phyloP scores from a whole-genome alignment of 148 eudicot genomes.

The Camellia granthamiana region DNA sequence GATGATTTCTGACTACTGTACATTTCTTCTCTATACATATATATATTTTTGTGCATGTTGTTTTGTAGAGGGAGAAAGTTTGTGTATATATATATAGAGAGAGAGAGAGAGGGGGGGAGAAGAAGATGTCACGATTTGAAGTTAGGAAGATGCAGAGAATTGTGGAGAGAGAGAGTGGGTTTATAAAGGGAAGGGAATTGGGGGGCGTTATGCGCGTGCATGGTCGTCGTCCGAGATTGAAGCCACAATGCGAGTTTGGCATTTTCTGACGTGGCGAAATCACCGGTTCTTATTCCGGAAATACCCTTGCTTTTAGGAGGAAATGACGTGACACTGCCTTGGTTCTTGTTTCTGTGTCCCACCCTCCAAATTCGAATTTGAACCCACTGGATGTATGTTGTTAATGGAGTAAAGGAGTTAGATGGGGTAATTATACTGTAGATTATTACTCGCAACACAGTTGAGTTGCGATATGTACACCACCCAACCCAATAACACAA shows the following conservation, averaged over 20 bases:
- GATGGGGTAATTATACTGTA: too few relatives aligned
- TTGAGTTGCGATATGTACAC: too few relatives aligned
- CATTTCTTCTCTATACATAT: conserved; percentile 14
- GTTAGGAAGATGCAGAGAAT: neutral
- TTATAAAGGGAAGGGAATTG: conserved; percentile 17
- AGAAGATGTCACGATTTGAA: neutral
- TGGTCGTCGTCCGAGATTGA: neutral
- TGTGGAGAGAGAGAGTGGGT: conserved; percentile 13
- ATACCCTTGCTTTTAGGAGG: neutral
- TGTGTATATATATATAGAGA: neutral
- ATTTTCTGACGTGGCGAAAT: conserved; percentile 18
- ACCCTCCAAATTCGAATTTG: neutral
- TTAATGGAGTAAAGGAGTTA: too few relatives aligned
- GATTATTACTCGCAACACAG: too few relatives aligned
- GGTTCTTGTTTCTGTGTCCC: neutral
- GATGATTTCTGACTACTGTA: conserved; percentile 32
- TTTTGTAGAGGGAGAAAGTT: neutral
- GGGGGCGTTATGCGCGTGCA: conserved; percentile 14
- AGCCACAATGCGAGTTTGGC: conserved; percentile 21
- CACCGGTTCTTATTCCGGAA: neutral
- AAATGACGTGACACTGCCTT: conserved; percentile 4
- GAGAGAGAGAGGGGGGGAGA: conserved; percentile 9
- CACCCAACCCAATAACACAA: too few relatives aligned
- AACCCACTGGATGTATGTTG: neutral
- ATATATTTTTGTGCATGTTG: neutral